Base-by-base conservation (phyloP, 345 rosid species). In the Hypericum androsaemum region DNA sequence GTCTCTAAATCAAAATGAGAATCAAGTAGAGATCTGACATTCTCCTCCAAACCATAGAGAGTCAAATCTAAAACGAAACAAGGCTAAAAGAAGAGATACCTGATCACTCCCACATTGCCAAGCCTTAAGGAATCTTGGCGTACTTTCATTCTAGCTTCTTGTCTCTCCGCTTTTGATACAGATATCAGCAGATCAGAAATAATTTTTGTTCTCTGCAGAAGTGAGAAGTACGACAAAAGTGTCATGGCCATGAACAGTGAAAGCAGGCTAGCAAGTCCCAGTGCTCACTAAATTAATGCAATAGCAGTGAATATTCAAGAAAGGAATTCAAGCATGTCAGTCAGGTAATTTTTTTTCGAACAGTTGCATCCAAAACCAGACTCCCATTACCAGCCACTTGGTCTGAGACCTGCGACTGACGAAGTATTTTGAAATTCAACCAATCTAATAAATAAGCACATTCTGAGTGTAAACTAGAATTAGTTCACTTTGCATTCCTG, bases 121-220 rank as follows among this genome's bases (percentile, higher is more conserved):
- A 94, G 83, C 64, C 99, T 85, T 71, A 94, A 61, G 43, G 99
- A 94, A 68, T 88, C 97, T 64, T 94, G 95, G 56, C 88, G 86
- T 52, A 94, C 87, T 80, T 88, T 94, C 72, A 85, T 64, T 71
- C 99, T 77, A 61, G 99, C 95, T 82, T 88, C 99, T 60, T 83
- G 94, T 70, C 99, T 77, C 81, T 94, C 92, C 47, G 94, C 82
- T 72, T 88, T 94, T 50, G 99, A 94, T 62, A 88, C 89, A 16
- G 99, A 81, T 76, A 88, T 86, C 70, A 94, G 78, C 55, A 94
- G 77, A 73, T 94, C 99, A 41, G 94, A 88, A 68, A 94, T 78
- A 53, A 83, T 74, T 73, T 86, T 94, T 59, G 77, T 74, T 74
- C 90, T 83, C 99, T 94, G 84, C 80, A 77, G 40, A 22, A 22